A percentile compares a stretch with the other conserved stretches of the same genome.
These are phyloP conservation scores for Boletus sensibilis DNA, from an alignment of 768 basidiomycete species.

Conservation along the genomic window DNA sequence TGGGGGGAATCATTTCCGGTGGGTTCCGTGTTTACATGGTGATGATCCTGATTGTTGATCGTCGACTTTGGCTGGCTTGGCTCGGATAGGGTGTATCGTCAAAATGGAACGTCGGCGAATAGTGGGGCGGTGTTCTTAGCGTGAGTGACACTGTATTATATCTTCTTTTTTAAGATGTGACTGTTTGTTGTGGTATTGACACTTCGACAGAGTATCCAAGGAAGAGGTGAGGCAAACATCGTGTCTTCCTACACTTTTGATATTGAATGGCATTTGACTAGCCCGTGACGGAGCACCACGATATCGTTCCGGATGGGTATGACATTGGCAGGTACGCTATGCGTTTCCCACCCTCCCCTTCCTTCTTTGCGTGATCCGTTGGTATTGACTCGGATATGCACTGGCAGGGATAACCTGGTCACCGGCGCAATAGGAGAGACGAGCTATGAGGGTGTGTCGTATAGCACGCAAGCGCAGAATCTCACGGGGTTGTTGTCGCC, in stretches of 20 bases:
- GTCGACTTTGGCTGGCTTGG: neutral
- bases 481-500: slow-evolving; percentile 54
- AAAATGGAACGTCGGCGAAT: slow-evolving; percentile 54
- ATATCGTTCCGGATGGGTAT: slow-evolving; percentile 49
- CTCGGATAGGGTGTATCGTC: slow-evolving; percentile 44
- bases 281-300: slow-evolving; percentile 37
- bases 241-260: neutral
- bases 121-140: slow-evolving; percentile 57
- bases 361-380: no score
- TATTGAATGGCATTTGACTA: slow-evolving; percentile 2
- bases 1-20: slow-evolving; percentile 53
- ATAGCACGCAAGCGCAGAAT: slow-evolving; percentile 44
- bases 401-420: slow-evolving; percentile 39
- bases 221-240: slow-evolving; percentile 37
- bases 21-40: neutral
- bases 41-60: neutral
- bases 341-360: neutral
- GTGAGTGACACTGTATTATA: slow-evolving; percentile 33
- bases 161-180: neutral
- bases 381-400: neutral
- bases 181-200: neutral
- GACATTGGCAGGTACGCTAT: slow-evolving; percentile 42
- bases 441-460: slow-evolving; percentile 44
- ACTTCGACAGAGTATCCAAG: slow-evolving; percentile 40
- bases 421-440: slow-evolving; percentile 38